phyloP scores from a whole-genome alignment of 768 basidiomycete species.

The Trametes sanguinea region DNA sequence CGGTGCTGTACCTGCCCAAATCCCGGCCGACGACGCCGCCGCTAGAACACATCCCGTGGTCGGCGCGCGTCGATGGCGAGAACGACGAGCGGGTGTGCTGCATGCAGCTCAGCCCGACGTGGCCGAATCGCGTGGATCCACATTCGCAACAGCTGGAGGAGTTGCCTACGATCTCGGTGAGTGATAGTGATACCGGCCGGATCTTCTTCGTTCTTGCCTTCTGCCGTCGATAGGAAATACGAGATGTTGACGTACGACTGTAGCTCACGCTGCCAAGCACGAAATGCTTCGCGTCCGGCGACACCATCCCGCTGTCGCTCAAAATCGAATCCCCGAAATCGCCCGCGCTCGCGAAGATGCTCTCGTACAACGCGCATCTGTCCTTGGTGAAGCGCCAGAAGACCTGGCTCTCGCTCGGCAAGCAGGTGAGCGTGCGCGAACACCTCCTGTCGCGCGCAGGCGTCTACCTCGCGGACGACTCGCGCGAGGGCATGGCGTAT shows the following conservation, averaged over 20 bases:
- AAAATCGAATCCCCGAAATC: constrained; percentile 39
- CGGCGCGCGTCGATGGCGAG: constrained; percentile 25
- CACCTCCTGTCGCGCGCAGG: constrained; percentile 25
- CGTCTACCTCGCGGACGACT: constrained; percentile 32
- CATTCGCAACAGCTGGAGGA: constrained; percentile 5
- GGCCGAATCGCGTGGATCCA: constrained; percentile 18
- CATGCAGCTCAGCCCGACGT: constrained; percentile 22
- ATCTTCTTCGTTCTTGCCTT: not conserved
- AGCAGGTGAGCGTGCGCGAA: constrained; percentile 34
- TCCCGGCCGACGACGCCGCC: constrained; percentile 40
- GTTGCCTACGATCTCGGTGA: constrained; percentile 14
- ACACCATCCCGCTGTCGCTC: constrained; percentile 41
- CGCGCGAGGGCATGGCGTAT: constrained; percentile 38
- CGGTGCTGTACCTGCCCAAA: constrained; percentile 47
- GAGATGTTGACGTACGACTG: not conserved
- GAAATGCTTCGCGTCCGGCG: constrained; percentile 41
- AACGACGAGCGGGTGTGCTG: constrained; percentile 36
- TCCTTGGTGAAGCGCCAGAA: constrained; percentile 40
- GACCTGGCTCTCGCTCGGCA: constrained; percentile 31
- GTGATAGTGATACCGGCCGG: not conserved
- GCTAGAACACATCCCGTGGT: constrained; percentile 35
- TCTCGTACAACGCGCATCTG: constrained; percentile 37
- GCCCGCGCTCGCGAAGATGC: constrained; percentile 41
- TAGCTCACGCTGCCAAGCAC: constrained; percentile 44
- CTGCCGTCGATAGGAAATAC: not conserved